Base-by-base conservation (phyloP, 805 yeast genomes). In the Kregervanrija delftensis region DNA sequence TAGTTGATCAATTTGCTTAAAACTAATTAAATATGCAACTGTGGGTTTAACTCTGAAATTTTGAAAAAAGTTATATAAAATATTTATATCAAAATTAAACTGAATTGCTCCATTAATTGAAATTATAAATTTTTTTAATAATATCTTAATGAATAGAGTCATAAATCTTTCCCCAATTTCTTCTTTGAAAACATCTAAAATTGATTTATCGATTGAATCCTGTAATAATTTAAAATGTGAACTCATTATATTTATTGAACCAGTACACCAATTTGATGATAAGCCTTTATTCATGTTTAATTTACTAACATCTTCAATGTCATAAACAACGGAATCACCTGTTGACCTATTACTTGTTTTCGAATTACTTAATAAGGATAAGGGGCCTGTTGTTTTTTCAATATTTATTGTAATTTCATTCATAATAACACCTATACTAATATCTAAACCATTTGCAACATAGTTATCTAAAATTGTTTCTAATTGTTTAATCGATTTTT, bases 141-240 rank as follows among this genome's bases (percentile, higher is more conserved):
- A 71, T 46, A 85, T 77, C 58, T 87, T 89, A 36, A 87, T 85
- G 30, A 93, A 67, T 1, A 81, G 71, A 34, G 76, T 80, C 57
- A 87, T 88, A 48, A 93, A 82, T 37, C 98, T 63, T 60, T 88
- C 86, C 0, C 96, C 96, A 32, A 91, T 81, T 57, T 93, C 99
- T 58, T 90, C 96, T 55, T 90, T 93, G 58, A 89, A 93, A 0
- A 91, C 95, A 53, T 90, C 98, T 22, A 90, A 75, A 11, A 95
- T 83, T 1, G 88, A 76, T 58, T 83, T 86, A 44, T 91, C 98
- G 0, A 96, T 86, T 5, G 93, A 76, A 2, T 89, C 95, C 13
- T 76, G 78, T 37, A 91, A 66, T 45, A 90, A 65, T 45, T 76
- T 77, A 49, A 90, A 79, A 58, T 91, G 95, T 12, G 80, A 77